These are phyloP conservation scores for Skeletonema grethae DNA, from an alignment of 108 stramenopile species.

Conservation along the genomic window DNA sequence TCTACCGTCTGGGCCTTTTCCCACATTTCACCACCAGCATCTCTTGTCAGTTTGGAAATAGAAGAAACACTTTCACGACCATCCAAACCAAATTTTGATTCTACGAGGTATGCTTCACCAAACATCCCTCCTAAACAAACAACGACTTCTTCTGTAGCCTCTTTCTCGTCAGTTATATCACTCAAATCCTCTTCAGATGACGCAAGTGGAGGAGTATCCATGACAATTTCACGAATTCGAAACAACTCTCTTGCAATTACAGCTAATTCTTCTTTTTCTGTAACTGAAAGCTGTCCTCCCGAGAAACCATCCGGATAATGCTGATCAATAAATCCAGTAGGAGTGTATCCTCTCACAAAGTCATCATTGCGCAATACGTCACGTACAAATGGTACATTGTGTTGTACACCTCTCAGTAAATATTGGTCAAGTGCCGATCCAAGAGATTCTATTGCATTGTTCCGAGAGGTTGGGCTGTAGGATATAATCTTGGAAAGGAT, in stretches of 20 bases:
- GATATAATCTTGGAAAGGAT: slow-evolving; percentile 96
- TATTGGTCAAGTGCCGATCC: slow-evolving; percentile 87
- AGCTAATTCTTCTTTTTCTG: slow-evolving; percentile 63
- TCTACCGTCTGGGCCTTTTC: slow-evolving; percentile 22
- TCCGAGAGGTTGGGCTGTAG: slow-evolving; percentile 51
- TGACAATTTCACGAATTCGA: slow-evolving; percentile 34
- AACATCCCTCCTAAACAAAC: slow-evolving; percentile 80
- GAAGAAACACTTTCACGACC: slow-evolving; percentile 14
- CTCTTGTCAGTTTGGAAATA: slow-evolving; percentile 24
- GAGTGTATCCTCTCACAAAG: slow-evolving; percentile 84
- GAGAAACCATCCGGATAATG: slow-evolving; percentile 94
- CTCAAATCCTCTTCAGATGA: slow-evolving; percentile 1
- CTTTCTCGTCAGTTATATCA: slow-evolving; percentile 12
- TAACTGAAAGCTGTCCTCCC: slow-evolving; percentile 64
- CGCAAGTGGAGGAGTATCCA: slow-evolving; percentile 27
- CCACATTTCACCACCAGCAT: slow-evolving; percentile 13
- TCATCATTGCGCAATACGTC: slow-evolving; percentile 76
- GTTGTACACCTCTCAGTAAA: slow-evolving; percentile 88
- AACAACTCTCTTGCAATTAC: slow-evolving; percentile 59
- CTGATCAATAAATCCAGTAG: slow-evolving; percentile 89
- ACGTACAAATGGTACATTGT: slow-evolving; percentile 87
- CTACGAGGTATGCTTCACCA: slow-evolving; percentile 63
- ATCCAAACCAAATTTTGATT: slow-evolving; percentile 19
- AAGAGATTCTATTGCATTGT: slow-evolving; percentile 75
- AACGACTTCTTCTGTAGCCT: slow-evolving; percentile 42